Percentiles rank a stretch among this genome's conserved stretches.
phyloP scores from a whole-genome alignment of 345 rosid species.

The Dipteronia dyeriana region DNA sequence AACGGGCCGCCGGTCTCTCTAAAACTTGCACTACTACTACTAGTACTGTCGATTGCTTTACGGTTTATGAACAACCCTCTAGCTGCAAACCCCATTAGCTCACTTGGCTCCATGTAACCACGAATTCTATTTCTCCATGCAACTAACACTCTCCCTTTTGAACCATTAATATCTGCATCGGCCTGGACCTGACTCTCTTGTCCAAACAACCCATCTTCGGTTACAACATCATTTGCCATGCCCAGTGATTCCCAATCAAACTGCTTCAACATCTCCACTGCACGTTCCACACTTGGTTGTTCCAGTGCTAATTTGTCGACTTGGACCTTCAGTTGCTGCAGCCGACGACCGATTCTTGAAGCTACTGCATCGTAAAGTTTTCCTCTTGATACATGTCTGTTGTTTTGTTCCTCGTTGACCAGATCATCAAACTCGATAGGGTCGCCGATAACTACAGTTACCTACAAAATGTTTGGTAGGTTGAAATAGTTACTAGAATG shows the following conservation, averaged over 20 bases:
- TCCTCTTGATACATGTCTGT: conserved; percentile 51
- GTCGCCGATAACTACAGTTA: conserved; percentile 83
- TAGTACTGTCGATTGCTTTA: conserved; percentile 16
- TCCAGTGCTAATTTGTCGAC: conserved; percentile 67
- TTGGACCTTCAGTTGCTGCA: conserved; percentile 55
- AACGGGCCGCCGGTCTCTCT: conserved; percentile 34
- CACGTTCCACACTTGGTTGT: conserved; percentile 42
- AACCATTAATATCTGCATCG: neutral
- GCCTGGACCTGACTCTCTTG: conserved; percentile 14
- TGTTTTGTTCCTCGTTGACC: conserved; percentile 43
- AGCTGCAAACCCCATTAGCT: conserved; percentile 83
- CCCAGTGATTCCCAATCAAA: conserved; percentile 68
- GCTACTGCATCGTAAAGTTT: conserved; percentile 85
- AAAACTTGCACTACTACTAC: neutral
- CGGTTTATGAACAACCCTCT: conserved; percentile 53
- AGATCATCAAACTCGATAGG: conserved; percentile 82
- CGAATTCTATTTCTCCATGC: conserved; percentile 48
- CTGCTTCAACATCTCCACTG: conserved; percentile 43
- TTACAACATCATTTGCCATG: conserved; percentile 29
- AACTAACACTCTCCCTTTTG: conserved; percentile 32
- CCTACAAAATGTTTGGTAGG: conserved; percentile 39
- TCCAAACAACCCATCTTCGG: conserved; percentile 11
- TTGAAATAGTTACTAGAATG: neutral
- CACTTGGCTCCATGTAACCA: conserved; percentile 51
- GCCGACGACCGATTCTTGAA: conserved; percentile 67